These are phyloP conservation scores for Phytopythium oedochilum DNA, from an alignment of 352 stramenopile species.

Conservation along the genomic window DNA sequence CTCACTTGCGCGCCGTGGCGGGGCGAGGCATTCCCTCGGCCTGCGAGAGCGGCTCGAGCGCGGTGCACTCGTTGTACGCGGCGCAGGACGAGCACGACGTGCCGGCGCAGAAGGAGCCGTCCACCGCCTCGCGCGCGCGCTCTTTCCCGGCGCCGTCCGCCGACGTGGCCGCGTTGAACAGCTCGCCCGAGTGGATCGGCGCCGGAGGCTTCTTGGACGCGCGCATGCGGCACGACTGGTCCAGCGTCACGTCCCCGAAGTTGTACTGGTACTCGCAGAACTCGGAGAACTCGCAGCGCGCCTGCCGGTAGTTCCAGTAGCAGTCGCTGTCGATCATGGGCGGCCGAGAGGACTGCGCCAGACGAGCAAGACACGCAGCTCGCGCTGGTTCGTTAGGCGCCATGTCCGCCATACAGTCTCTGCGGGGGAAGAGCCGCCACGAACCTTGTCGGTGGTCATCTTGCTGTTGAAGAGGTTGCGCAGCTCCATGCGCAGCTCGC, in stretches of 20 bases:
- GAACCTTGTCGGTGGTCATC: slow-evolving; percentile 48
- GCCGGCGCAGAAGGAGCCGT: slow-evolving; percentile 30
- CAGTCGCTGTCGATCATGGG: slow-evolving; percentile 72
- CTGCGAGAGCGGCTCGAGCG: neutral
- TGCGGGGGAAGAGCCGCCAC: neutral
- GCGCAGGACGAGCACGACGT: slow-evolving; percentile 5
- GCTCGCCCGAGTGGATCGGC: slow-evolving; percentile 5
- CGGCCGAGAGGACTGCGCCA: slow-evolving; percentile 39
- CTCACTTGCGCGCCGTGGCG: neutral
- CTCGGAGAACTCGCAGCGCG: slow-evolving; percentile 62
- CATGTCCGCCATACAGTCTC: no score
- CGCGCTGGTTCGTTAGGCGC: no score
- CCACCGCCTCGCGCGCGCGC: slow-evolving; percentile 4
- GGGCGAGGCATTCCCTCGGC: neutral
- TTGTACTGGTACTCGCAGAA: slow-evolving; percentile 83
- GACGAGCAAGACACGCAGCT: no score
- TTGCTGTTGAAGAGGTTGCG: slow-evolving; percentile 60
- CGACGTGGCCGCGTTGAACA: slow-evolving; percentile 10
- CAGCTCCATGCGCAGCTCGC: slow-evolving; percentile 67
- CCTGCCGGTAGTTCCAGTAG: slow-evolving; percentile 82
- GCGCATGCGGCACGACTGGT: slow-evolving; percentile 74
- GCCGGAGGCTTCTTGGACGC: slow-evolving; percentile 8
- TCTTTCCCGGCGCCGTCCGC: neutral
- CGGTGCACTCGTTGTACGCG: slow-evolving; percentile 3
- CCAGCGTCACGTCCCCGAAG: slow-evolving; percentile 76